Base-by-base conservation (phyloP, 2,329 filamentous ascomycete genomes). In the Sclerotinia glacialis region DNA sequence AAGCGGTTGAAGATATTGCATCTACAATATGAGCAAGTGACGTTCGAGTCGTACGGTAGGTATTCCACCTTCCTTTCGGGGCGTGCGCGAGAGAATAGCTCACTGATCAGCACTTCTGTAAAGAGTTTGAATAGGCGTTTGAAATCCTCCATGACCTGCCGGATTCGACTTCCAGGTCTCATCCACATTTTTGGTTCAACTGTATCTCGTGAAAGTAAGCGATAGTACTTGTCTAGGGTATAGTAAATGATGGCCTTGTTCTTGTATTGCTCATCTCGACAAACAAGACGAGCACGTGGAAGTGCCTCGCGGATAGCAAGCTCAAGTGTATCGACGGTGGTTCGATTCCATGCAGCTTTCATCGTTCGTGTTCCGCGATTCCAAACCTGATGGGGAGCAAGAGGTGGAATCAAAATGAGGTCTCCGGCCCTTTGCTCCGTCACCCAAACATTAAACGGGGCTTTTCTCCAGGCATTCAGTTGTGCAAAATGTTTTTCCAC, bases 1-100 rank as follows among this genome's bases (percentile, higher is more conserved):
- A 99, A 99, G 3, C 93, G 86, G 77, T 99, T 99, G 83, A 98
- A 98, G 65, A 99, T 96, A 75, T 98, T 98, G 70, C 91, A 91
- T 54, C 95, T 84, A 76, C 95, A 99, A 78, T 97, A 99, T 4
- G 94, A 94, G 77, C 95, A 99, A 8, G 93, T 97, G 59, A 99
- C 88, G 74, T 93, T 94, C 67, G 92, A 92, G 78, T 97, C 93
- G 73, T 91, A 98, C 0, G 88, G 85, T 9, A 97, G 78, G 69
- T 87, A 88, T 72, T 98, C 92, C 3, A 92, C 81, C 31, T 89
- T 81, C 69, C 83, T 89, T 69, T 93, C 89, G 1, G 82, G 80
- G 2, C 79, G 72, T 52, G 83, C 88, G 16, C 83, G 85, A 0
- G 86, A 86, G 74, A 97, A 97, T 80, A 91, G 92, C 76, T 99